These are phyloP conservation scores for Cercis canadensis DNA, from an alignment of 306 rosid species.

Conservation along the genomic window DNA sequence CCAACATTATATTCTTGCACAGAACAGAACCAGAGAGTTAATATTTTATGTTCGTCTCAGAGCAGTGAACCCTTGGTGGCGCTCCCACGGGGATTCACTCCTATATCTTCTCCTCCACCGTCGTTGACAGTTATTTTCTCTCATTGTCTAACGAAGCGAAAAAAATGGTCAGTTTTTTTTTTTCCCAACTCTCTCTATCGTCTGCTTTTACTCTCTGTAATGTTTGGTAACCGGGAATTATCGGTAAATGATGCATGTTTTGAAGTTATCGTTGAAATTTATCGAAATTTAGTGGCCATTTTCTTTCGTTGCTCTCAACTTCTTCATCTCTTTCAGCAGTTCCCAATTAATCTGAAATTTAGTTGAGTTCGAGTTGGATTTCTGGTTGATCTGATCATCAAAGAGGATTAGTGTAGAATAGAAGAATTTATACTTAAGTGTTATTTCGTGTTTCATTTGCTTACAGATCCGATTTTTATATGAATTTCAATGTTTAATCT, in stretches of 20 bases:
- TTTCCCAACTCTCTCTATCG: no score
- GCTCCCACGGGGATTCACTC: not conserved
- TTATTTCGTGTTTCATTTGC: constrained; percentile 1
- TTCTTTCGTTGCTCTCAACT: not conserved
- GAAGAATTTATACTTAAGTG: not conserved
- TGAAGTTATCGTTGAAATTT: not conserved
- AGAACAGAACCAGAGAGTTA: not conserved
- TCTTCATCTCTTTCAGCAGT: constrained; percentile 2
- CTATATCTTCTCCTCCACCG: constrained; percentile 19
- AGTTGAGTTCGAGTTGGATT: constrained; percentile 24
- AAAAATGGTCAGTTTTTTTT: constrained; percentile 40
- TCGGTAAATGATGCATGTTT: not conserved
- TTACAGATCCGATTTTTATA: constrained; percentile 39
- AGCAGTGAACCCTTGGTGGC: not conserved
- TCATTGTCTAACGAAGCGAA: not conserved
- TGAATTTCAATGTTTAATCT: constrained; percentile 22
- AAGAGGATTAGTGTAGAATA: not conserved
- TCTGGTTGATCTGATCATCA: constrained; percentile 36
- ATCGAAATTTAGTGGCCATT: not conserved
- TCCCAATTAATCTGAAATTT: constrained; percentile 3
- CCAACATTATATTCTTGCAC: constrained; percentile 10
- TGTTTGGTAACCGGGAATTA: no score
- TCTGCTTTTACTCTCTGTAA: not conserved
- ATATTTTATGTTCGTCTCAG: not conserved
- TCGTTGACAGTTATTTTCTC: constrained; percentile 7